phyloP scores from a whole-genome alignment of 495 filamentous ascomycete genomes.

The Aspergillus avenaceus region DNA sequence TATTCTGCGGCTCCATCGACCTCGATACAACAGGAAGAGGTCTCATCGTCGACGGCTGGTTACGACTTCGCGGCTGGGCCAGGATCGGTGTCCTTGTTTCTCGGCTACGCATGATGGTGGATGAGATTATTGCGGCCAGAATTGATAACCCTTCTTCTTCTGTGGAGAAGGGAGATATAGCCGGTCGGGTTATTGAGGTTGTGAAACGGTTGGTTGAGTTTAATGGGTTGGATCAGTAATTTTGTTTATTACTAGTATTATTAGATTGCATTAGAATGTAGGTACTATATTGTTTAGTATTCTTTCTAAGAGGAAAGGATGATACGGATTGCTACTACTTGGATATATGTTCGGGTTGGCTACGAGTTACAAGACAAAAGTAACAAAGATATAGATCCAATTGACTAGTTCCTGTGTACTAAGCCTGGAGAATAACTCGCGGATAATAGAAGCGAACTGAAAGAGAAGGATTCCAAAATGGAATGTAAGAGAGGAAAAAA shows the following conservation, averaged over 20 bases:
- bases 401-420: slow-evolving; percentile 5
- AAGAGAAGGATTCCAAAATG: slow-evolving; percentile 1
- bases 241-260: not conserved
- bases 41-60: slow-evolving; percentile 88
- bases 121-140: slow-evolving; percentile 71
- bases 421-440: slow-evolving; percentile 7
- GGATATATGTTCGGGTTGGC: not conserved
- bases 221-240: slow-evolving; percentile 75
- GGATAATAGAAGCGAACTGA: not conserved
- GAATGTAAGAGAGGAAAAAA: slow-evolving; percentile 2
- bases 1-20: slow-evolving; percentile 82
- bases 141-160: slow-evolving; percentile 66
- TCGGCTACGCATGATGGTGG: slow-evolving; percentile 78
- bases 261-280: slow-evolving; percentile 12
- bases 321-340: too few relatives aligned
- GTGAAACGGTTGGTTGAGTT: slow-evolving; percentile 79
- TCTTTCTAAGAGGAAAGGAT: not conserved
- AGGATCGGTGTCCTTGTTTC: slow-evolving; percentile 88
- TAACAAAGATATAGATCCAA: slow-evolving; percentile 11
- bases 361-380: not conserved
- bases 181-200: slow-evolving; percentile 66
- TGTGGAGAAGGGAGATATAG: slow-evolving; percentile 19
- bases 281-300: not conserved
- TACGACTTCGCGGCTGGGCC: slow-evolving; percentile 88
- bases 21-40: slow-evolving; percentile 88